phyloP scores from a whole-genome alignment of 768 basidiomycete genomes.

The Collybia mongolica region DNA sequence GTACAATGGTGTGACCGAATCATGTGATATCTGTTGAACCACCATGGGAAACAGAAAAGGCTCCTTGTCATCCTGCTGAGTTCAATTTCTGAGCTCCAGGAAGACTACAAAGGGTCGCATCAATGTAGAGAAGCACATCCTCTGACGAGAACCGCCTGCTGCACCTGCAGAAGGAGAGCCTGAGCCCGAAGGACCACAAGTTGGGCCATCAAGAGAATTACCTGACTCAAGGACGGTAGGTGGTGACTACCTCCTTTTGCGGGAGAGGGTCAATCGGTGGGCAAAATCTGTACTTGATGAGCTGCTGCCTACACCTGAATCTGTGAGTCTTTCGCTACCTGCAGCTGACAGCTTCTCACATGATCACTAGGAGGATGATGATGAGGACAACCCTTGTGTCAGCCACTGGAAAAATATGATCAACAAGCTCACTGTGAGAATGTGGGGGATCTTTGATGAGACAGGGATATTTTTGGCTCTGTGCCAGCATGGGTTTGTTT shows the following conservation, averaged over 20 bases:
- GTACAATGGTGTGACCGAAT: neutral
- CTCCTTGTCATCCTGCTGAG: neutral
- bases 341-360: neutral
- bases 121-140: constrained; percentile 9
- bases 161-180: constrained; percentile 1
- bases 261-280: constrained; percentile 20
- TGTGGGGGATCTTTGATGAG: constrained; percentile 26
- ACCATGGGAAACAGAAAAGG: neutral
- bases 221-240: constrained; percentile 8
- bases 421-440: too few relatives aligned
- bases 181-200: neutral
- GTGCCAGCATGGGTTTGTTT: constrained; percentile 24
- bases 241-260: constrained; percentile 17
- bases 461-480: constrained; percentile 23
- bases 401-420: too few relatives aligned
- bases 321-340: neutral
- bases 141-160: neutral
- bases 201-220: constrained; percentile 5
- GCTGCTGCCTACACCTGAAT: neutral
- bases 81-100: neutral
- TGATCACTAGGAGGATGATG: neutral
- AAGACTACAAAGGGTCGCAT: neutral
- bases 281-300: constrained; percentile 9
- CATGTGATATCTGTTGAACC: neutral
- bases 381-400: constrained; percentile 15